Evolutionary conservation across 1,284 basidiomycete species (phyloP), one percentile per base, ranked within the genome.

Genomic region (Austroboletus niveus): DNA sequence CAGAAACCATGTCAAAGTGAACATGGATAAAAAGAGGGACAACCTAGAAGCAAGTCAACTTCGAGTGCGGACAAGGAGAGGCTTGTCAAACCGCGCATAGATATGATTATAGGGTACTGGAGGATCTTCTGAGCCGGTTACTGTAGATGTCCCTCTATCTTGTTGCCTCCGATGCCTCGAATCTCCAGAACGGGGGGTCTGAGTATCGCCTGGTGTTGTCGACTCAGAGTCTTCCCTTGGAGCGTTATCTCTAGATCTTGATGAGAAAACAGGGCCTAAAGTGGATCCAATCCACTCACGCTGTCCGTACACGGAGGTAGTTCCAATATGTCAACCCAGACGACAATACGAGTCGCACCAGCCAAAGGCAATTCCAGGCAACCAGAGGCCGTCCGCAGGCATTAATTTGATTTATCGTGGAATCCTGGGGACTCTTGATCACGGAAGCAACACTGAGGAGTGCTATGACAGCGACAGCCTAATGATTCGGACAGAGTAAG

Each of bases 1-100:
- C 15, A 91, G 64, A 62, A 91, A 91, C 87, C 89, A 92, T 49
- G 77, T 80, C 12, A 91, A 63, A n/a, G 84, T 85, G 53, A 87
- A 67, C 50, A 88, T 67, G 15, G 86, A 85, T 10, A 80, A 78
- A 58, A 87, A 69, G 41, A 87, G 72, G 3, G 82, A 81, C 47
- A 89, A 62, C 39, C 85, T 87, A 47, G 1, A 1, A 44, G 12
- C 34, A 43, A 38, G 38, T 60, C 39, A 54, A 46, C 20, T 31
- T 48, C 6, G 11, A n/a, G 3, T 32, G 32, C 27, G 15, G 9
- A 45, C 35, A 11, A 36, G 38, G 20, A 32, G 20, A 38, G 31
- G 12, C 15, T 32, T 22, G 32, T 66, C 77, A 44, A 50, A 80
- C 79, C 76, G 72, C 49, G 68, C 61, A 57, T 64, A 67, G 32